Evolutionary conservation across 164 flowering plant species (phyloP).

Genomic region (Liquidambar formosana): DNA sequence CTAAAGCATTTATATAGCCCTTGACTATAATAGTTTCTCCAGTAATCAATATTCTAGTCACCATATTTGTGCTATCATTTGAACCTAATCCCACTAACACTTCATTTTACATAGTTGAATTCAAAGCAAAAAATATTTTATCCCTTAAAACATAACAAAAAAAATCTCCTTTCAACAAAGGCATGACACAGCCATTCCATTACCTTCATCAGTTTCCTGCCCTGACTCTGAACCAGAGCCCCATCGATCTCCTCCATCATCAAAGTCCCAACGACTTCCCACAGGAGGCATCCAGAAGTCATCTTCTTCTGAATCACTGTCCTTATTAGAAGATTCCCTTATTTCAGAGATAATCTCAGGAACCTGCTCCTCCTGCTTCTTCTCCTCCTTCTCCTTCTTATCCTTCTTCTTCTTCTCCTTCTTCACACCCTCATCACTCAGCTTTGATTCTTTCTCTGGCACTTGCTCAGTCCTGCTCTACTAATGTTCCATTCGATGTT

Average conservation of each 20-base stretch:
- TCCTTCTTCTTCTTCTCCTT: constrained; percentile 27
- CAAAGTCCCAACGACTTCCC: constrained; percentile 87
- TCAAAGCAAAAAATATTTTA: too few species aligned
- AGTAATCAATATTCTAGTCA: too few species aligned
- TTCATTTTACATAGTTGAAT: too few species aligned
- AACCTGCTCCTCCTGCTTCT: constrained; percentile 24
- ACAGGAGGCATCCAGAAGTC: constrained; percentile 87
- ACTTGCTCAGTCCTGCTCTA: constrained; percentile 27
- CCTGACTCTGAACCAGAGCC: constrained; percentile 63
- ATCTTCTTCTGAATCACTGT: constrained; percentile 53
- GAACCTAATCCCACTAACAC: too few species aligned
- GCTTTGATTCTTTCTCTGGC: constrained; percentile 23
- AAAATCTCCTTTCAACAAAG: background rate
- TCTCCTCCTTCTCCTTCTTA: constrained; percentile 30
- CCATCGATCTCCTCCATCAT: constrained; percentile 88
- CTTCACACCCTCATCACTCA: constrained; percentile 18
- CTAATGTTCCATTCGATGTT: constrained; percentile 18
- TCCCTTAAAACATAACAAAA: background rate
- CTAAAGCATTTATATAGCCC: too few species aligned
- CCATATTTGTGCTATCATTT: too few species aligned
- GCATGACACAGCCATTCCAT: constrained; percentile 30
- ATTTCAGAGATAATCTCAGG: constrained; percentile 36
- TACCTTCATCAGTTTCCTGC: constrained; percentile 38
- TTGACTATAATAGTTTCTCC: too few species aligned
- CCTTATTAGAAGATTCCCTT: constrained; percentile 29